A percentile compares a stretch with the other conserved stretches of the same genome.
phyloP scores from a whole-genome alignment of 345 rosid genomes.

The Gynandropsis gynandra region DNA sequence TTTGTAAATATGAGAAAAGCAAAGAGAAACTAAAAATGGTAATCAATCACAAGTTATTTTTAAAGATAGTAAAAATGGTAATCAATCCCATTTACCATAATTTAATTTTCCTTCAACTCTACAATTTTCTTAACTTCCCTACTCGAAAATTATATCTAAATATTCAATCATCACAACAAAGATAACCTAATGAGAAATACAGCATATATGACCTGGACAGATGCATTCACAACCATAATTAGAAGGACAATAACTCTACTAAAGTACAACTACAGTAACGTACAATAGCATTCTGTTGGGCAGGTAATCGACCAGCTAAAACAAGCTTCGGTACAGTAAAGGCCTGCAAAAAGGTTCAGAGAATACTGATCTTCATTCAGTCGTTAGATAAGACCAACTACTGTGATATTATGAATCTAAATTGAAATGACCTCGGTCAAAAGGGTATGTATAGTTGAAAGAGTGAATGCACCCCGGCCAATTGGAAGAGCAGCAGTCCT shows the following conservation, averaged over 20 bases:
- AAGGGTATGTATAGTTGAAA: conserved; percentile 85
- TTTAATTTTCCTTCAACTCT: too few relatives aligned
- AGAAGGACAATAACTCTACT: background rate
- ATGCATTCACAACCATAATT: background rate
- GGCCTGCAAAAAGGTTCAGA: conserved; percentile 45
- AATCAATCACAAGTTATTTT: conserved; percentile 13
- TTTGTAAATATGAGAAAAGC: background rate
- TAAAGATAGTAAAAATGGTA: conserved; percentile 15
- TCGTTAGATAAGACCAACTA: conserved; percentile 7
- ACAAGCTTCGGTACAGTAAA: conserved; percentile 97
- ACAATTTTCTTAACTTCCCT: background rate
- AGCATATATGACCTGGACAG: conserved; percentile 1
- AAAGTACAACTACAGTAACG: conserved; percentile 29
- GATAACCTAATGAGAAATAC: conserved; percentile 1
- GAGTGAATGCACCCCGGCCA: conserved; percentile 97
- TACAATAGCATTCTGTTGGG: conserved; percentile 99
- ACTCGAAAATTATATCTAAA: conserved; percentile 9
- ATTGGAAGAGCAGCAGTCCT: conserved; percentile 94
- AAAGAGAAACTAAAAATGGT: background rate
- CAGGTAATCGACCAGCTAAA: conserved; percentile 93
- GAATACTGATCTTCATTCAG: conserved; percentile 21
- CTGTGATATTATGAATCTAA: background rate
- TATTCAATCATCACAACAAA: conserved; percentile 6
- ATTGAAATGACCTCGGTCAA: conserved; percentile 61
- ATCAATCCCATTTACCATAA: background rate